Evolutionary conservation across 768 basidiomycete genomes (phyloP), one percentile per base, ranked within the genome.

Genomic region (Tephrocybe sp.): DNA sequence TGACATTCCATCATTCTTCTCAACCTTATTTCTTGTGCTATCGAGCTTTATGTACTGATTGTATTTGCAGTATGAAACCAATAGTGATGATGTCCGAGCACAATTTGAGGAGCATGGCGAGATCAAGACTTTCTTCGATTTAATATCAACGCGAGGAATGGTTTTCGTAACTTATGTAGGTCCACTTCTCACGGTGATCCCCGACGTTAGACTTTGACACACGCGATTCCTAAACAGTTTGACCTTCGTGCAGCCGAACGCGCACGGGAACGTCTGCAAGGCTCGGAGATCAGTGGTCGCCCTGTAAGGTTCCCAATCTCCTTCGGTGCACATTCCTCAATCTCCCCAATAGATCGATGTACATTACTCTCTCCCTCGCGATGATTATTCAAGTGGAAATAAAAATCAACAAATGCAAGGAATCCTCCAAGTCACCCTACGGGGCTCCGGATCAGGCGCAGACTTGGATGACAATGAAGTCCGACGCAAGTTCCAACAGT

Each of bases 91-190:
- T 64, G 85, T 99, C 7, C 86, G 89, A 54, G 78, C 75, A 39
- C 81, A 83, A 47, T 99, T 98, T 69, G 92, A 92, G 71, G 87
- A 89, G 52, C 90, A 92, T 63, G 97, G 97, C 56, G 92, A 93
- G 62, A 92, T 98, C 73, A 94, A 93, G 71, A 94, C 91, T 1
- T 98, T 95, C 67, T 98, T 98, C 68, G 97, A 99, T 69, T 75
- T 98, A 16, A 90, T 98, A 55, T 80, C 84, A 43, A 95, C 89
- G 10, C 80, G 97, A 53, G 97, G 97, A n/a, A 97, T 99, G 91
- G 89, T 98, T 12, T 99, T 99, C 68, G 89, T 98, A 39, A 99
- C 96, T 42, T 99, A 92, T 67, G 97, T 98, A 72, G 81, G 96
- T 82, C 43, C 39, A 33, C 19, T 33, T 40, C 7, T 26, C 49